These are phyloP conservation scores for Cyclotella sp. DNA, from an alignment of 108 stramenopile species.

Conservation along the genomic window DNA sequence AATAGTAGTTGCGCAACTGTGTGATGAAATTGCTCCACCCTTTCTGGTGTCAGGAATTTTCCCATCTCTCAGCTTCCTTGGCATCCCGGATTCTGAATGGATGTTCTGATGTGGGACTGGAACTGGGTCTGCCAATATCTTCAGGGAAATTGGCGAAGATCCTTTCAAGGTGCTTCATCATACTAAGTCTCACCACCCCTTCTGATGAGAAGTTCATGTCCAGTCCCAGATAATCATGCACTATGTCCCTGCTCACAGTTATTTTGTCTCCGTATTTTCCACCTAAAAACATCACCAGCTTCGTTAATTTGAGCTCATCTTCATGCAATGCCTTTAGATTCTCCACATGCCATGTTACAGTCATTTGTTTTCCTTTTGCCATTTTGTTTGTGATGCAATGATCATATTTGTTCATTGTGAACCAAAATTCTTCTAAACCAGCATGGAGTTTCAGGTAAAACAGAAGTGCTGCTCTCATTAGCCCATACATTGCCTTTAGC, in stretches of 20 bases:
- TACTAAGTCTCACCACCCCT: no score
- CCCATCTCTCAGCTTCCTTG: no score
- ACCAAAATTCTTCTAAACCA: neutral
- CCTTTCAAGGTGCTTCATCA: neutral
- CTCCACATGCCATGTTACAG: constrained; percentile 10
- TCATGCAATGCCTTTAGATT: neutral
- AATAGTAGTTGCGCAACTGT: constrained; percentile 6
- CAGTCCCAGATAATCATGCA: no score
- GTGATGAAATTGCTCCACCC: neutral
- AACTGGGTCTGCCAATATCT: no score
- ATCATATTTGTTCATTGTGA: constrained; percentile 2
- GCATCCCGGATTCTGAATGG: no score
- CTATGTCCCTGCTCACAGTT: neutral
- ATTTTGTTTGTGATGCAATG: constrained; percentile 8
- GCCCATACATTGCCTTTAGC: no score
- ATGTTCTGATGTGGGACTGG: no score
- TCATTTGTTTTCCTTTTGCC: neutral
- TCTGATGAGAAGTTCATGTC: no score
- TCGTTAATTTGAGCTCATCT: neutral
- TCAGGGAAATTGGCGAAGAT: neutral
- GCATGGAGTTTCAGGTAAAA: neutral
- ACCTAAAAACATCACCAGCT: neutral
- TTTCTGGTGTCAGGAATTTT: neutral
- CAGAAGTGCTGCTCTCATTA: no score
- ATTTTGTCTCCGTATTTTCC: neutral